Evolutionary conservation across 805 yeast genomes (phyloP), one percentile per base, ranked within the genome.

Genomic region (Candida nitratophila): DNA sequence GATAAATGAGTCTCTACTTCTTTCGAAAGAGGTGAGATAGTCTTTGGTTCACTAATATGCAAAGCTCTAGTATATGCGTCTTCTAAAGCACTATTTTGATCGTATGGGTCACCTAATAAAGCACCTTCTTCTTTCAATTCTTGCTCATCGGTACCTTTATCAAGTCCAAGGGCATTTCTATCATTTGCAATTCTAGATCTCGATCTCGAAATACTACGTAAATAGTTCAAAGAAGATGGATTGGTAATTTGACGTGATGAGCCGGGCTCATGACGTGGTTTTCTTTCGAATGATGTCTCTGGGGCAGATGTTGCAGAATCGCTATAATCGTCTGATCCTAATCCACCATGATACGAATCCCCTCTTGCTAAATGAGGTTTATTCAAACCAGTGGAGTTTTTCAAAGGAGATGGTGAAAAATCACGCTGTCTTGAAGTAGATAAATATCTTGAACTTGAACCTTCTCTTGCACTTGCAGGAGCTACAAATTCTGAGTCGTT

Each of bases 351-450:
- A 57, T 83, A 83, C 1, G 89, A 79, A 50, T 83, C 90, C 32
- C 91, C 93, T 48, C 85, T 70, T 2, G 91, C 90, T 53, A 84
- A 68, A 61, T 83, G 86, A 1, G 89, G 88, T 57, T 68, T 47
- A 31, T 42, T 42, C 39, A 44, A 37, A 49, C 63, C 76, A 52
- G 47, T 58, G 12, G 56, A 56, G 33, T 54, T 61, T 35, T 59
- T 53, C 33, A 56, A 51, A 16, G 62, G 60, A 6, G 60, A 55
- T 29, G 46, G 45, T 2, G 46, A 42, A 15, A 42, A 30, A 15
- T 43, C 37, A 31, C 51, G 49, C 19, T 22, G 38, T 9, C 42
- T 26, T n/a, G 40, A 16, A 3, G 43, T 12, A 2, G 61, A 53
- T 38, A 50, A 34, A 12, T 54, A 37, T 38, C 63, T 61, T 0